Evolutionary conservation across 306 rosid species (phyloP), one percentile per base, ranked within the genome.

Genomic region (Castanopsis chinensis): DNA sequence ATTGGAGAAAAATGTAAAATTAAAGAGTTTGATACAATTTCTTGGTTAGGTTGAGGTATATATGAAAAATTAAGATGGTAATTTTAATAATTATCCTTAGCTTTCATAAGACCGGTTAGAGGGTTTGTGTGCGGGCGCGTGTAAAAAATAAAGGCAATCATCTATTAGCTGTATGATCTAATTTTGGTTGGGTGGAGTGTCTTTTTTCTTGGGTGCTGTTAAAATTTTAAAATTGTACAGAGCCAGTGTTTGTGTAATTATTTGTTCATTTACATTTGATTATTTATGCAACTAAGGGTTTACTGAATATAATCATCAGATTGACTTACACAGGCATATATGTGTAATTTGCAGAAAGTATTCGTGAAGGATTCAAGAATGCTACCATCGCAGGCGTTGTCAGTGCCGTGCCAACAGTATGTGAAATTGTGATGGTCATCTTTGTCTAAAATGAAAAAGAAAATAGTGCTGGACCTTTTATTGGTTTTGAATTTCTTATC

Each of bases 341-440:
- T 87, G 59, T 72, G 54, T 86, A 33, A 83, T 76, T 57, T 85
- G 88, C 94, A 95, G 99, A 92, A 74, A 95, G 99, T 1, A 85
- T 89, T 75, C 94, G 88, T 72, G 88, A 91, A 15, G 99, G 99
- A 74, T 83, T 92, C 83, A 95, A 86, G 87, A 87, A 95, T 1
- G 96, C 94, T 83, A 69, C 79, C 21, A 74, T 90, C 68, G 90
- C 86, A 45, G 83, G 85, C 37, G 85, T 85, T 4, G 88, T 68
- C 64, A 92, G 86, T 75, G 85, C 98, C 20, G 90, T 91, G 78
- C 94, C 98, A 32, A 95, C 99, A 1, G 99, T 92, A 89, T 37
- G 89, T 81, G 45, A 41, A 41, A 41, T 41, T 41, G 45, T 41
- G 20, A 64, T 23, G n/a, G 49, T 35, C 25, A 35, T 33, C 60